Conservation (phyloP, 192 early-diverging fungal genomes). For the Geranomyces michiganensis region DNA sequence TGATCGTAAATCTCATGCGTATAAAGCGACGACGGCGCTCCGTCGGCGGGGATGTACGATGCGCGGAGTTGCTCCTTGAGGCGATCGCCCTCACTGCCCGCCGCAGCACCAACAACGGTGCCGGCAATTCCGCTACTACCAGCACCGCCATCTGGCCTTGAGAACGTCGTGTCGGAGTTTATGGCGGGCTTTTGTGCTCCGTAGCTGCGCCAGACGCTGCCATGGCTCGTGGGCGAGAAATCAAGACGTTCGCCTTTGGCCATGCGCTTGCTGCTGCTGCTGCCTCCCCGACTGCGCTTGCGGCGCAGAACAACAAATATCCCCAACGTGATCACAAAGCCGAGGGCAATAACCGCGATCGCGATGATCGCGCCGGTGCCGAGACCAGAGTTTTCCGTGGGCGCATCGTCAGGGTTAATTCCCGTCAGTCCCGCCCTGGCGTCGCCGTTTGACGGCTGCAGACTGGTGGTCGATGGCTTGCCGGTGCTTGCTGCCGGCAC, state of each 20-base stretch:
- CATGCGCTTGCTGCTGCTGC: not conserved
- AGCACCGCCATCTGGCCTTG: no score
- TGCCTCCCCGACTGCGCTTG: not conserved
- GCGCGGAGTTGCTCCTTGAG: no score
- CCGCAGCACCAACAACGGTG: no score
- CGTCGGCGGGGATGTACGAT: no score
- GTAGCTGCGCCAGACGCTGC: not conserved
- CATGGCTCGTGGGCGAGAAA: not conserved
- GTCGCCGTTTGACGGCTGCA: no score
- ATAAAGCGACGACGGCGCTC: no score
- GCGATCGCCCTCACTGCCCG: no score
- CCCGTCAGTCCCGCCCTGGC: no score
- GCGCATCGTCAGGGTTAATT: no score
- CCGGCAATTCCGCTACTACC: no score
- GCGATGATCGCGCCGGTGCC: conserved; percentile 1
- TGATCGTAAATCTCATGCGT: no score
- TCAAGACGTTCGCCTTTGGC: not conserved
- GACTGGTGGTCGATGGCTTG: not conserved
- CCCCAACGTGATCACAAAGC: not conserved
- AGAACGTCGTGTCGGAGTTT: not conserved
- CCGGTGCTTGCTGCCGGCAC: not conserved
- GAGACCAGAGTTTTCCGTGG: not conserved
- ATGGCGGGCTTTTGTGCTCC: not conserved
- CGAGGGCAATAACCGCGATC: not conserved
- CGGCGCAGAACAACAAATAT: not conserved